These are phyloP conservation scores for Pinguiococcus pyrenoidosus DNA, from an alignment of 108 stramenopile species.

Conservation along the genomic window DNA sequence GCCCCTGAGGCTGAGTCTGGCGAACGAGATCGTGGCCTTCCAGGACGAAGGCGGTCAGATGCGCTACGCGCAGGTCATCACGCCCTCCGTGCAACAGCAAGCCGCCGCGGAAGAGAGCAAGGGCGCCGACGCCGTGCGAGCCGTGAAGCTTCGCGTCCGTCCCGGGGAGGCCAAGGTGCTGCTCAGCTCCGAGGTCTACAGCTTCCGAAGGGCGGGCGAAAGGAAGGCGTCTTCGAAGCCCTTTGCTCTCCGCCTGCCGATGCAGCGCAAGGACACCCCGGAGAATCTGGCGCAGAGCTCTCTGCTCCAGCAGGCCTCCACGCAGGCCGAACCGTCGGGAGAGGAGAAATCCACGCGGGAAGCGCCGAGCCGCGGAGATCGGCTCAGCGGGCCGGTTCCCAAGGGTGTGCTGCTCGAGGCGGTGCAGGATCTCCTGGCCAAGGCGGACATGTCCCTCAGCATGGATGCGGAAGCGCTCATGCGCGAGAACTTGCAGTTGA, in stretches of 20 bases:
- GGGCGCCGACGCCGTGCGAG: background rate
- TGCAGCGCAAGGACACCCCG: constrained; percentile 1
- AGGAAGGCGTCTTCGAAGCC: background rate
- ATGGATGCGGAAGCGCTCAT: constrained; percentile 2
- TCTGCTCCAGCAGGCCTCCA: background rate
- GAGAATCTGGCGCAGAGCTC: background rate
- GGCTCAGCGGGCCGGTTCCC: background rate
- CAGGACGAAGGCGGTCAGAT: too few species aligned
- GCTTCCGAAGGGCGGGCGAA: background rate
- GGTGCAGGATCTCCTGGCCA: constrained; percentile 12
- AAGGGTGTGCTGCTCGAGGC: constrained; percentile 6
- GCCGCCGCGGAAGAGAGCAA: constrained; percentile 1
- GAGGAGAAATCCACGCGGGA: too few species aligned
- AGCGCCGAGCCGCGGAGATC: background rate
- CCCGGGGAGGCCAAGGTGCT: constrained; percentile 6
- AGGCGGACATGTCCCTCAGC: constrained; percentile 9
- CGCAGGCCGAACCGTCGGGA: too few species aligned
- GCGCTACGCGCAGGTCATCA: background rate
- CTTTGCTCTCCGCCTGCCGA: background rate
- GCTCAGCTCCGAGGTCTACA: constrained; percentile 7
- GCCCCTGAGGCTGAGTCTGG: constrained; percentile 7
- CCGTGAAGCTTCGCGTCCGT: background rate
- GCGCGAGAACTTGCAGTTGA: constrained; percentile 4
- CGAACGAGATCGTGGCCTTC: background rate
- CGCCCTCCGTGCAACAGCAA: background rate